Conservation (phyloP, 2,329 filamentous ascomycete species). For the Colletotrichum cereale region DNA sequence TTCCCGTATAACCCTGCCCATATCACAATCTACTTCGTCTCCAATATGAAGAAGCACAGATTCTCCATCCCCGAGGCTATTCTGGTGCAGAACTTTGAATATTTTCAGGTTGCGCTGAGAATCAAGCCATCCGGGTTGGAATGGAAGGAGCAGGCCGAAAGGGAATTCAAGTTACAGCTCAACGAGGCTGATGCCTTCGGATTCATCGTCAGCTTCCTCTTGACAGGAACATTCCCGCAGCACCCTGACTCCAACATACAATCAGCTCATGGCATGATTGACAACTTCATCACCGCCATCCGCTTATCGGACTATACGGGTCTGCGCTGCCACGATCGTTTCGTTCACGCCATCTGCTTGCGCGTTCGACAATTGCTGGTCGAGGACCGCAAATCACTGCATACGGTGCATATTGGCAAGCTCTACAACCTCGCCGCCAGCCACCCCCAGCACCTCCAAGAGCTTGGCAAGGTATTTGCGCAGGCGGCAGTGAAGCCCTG, state of each 20-base stretch:
- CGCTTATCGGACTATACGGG: conserved; percentile 2
- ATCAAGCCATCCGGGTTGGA: not conserved
- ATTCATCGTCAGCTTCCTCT: conserved; percentile 21
- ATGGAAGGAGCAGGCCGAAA: conserved; percentile 3
- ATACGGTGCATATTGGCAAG: not conserved
- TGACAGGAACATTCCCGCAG: conserved; percentile 18
- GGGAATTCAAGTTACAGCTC: not conserved
- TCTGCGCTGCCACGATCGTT: not conserved
- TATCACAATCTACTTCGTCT: conserved; percentile 6
- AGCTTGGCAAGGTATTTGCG: conserved; percentile 10
- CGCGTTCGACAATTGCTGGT: conserved; percentile 28
- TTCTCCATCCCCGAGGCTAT: conserved; percentile 19
- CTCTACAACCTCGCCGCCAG: not conserved
- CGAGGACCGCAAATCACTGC: conserved; percentile 13
- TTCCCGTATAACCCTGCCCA: conserved; percentile 27
- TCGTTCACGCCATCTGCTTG: conserved; percentile 10
- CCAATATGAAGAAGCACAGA: not conserved
- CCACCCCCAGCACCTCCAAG: not conserved
- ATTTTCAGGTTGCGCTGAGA: not conserved
- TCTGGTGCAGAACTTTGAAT: conserved; percentile 8
- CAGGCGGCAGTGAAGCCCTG: conserved; percentile 32
- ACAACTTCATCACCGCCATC: conserved; percentile 17
- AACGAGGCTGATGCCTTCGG: conserved; percentile 13
- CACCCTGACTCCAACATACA: conserved; percentile 4
- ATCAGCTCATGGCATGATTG: not conserved